A percentile compares a stretch with the other conserved stretches of the same genome.
Conservation (phyloP, 306 rosid species). For the Dalbergia cultrata region DNA sequence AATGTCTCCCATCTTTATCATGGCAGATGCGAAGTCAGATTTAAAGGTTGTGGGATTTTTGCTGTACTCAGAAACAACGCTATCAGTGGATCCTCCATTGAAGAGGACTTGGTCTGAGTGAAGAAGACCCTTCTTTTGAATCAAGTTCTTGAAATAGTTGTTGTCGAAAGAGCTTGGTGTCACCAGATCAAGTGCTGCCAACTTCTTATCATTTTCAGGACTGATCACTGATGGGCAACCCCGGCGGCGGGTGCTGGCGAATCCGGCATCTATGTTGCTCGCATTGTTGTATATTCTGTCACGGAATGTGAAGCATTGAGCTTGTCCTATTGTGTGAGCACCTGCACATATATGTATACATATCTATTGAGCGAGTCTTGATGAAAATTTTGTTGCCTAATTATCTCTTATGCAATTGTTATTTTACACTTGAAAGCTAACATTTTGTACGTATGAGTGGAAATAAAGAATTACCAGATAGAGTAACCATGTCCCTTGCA, state of each 20-base stretch:
- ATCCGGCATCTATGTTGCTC: constrained; percentile 59
- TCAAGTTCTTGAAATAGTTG: too few relatives aligned
- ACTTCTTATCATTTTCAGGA: constrained; percentile 36
- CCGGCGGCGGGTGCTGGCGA: constrained; percentile 56
- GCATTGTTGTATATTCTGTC: constrained; percentile 58
- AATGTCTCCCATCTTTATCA: constrained; percentile 55
- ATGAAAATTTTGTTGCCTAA: too few relatives aligned
- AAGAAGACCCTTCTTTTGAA: too few relatives aligned
- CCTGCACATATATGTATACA: too few relatives aligned
- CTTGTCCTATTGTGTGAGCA: constrained; percentile 62
- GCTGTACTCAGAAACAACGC: constrained; percentile 46
- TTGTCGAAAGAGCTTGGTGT: constrained; percentile 53
- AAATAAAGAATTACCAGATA: constrained; percentile 30
- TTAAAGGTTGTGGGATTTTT: constrained; percentile 47
- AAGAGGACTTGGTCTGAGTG: neutral
- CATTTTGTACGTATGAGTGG: neutral
- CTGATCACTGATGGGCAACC: constrained; percentile 49
- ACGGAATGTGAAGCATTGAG: constrained; percentile 62
- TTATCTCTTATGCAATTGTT: too few relatives aligned
- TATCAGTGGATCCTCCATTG: constrained; percentile 49
- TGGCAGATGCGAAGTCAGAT: constrained; percentile 53
- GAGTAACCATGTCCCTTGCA: constrained; percentile 49
- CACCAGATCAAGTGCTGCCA: constrained; percentile 67
- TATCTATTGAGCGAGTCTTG: too few relatives aligned
- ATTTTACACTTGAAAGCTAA: too few relatives aligned